Base-by-base conservation (phyloP, 441 rosid genomes). In the Euphorbia corollata region DNA sequence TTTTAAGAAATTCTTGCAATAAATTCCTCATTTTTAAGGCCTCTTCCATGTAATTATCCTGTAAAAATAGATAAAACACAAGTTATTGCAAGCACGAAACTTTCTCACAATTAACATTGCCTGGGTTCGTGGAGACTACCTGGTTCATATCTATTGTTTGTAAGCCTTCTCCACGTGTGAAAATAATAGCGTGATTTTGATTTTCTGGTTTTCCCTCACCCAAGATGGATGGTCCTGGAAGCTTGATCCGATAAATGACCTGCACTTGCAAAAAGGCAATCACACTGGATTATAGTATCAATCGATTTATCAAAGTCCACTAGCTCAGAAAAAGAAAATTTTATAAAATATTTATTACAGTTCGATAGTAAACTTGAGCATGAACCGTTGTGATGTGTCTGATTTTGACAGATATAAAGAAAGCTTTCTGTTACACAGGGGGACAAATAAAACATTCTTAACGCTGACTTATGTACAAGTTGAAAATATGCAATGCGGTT, bases 1-100 rank as follows among this genome's bases (percentile, higher is more conserved):
- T 89, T 71, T 83, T 80, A 54, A 92, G 98, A 81, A 96, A 96
- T 84, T 96, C 99, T 87, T 90, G 67, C 68, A 96, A 85, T 74
- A 96, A 74, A 77, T 96, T 96, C 77, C 99, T 89, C 99, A 96
- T 96, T 79, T 96, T 96, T 18, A 92, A 77, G 45, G 99, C 98
- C 81, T 96, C 99, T 77, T 96, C 99, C 98, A 96, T 85, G 86
- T 92, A 96, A 78, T 96, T 96, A 84, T 96, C 99, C 99, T 96
- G 64, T 8, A 54, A 47, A 69, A 63, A 72, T 12, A 20, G 60
- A 63, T 23, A 71, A 19, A 54, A 62, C 19, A 61, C 68, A 54
- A 57, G 47, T 58, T 19, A 59, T 43, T 32, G 74, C 41, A 50
- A 71, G 43, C 27, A 66, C 32, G 54, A 57, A 36, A 59, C 43